Conservation (phyloP, 2,329 filamentous ascomycete genomes). For the Pyricularia grisea region DNA sequence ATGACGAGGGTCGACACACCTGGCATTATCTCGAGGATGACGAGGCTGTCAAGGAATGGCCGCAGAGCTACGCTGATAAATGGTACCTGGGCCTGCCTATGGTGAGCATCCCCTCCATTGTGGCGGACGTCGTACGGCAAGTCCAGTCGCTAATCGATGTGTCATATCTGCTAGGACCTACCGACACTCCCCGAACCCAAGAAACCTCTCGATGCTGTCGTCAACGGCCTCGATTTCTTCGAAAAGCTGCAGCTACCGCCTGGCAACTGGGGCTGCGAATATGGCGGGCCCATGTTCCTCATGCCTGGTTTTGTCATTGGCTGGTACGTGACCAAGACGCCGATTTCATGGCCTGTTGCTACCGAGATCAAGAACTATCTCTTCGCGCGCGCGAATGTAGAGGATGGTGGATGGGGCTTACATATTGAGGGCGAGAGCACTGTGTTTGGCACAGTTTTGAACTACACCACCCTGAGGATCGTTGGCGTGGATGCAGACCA, state of each 20-base stretch:
- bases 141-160: not conserved
- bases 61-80: slow-evolving; percentile 81
- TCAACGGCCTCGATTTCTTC: slow-evolving; percentile 82
- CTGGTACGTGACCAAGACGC: slow-evolving; percentile 84
- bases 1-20: slow-evolving; percentile 77
- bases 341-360: slow-evolving; percentile 68
- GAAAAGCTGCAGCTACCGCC: slow-evolving; percentile 79
- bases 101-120: slow-evolving; percentile 34
- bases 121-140: not conserved
- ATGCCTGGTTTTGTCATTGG: slow-evolving; percentile 76
- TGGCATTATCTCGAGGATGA: slow-evolving; percentile 86
- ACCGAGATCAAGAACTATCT: slow-evolving; percentile 92
- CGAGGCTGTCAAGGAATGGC: slow-evolving; percentile 65
- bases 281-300: slow-evolving; percentile 95
- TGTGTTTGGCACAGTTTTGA: slow-evolving; percentile 82
- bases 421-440: slow-evolving; percentile 92
- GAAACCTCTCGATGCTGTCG: slow-evolving; percentile 66
- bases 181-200: slow-evolving; percentile 62
- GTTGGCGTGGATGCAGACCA: slow-evolving; percentile 79
- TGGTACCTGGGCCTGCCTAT: slow-evolving; percentile 74
- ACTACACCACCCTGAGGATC: slow-evolving; percentile 73
- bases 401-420: slow-evolving; percentile 94
- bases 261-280: slow-evolving; percentile 95
- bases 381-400: slow-evolving; percentile 71
- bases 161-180: slow-evolving; percentile 45